These are phyloP conservation scores for Hyphodiscus hymeniophilus DNA, from an alignment of 495 filamentous ascomycete genomes.

Conservation along the genomic window DNA sequence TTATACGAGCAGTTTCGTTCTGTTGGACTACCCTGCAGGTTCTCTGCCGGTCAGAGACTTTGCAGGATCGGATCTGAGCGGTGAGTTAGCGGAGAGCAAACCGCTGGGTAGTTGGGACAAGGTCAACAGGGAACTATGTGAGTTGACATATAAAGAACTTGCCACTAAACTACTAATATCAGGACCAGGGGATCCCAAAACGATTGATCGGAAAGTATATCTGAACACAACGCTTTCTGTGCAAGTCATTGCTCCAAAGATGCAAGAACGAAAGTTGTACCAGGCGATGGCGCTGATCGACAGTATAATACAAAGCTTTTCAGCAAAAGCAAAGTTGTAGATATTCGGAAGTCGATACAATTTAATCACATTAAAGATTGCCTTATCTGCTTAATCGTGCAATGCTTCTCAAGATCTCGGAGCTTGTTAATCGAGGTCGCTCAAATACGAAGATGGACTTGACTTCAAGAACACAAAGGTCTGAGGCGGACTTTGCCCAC, in stretches of 20 bases:
- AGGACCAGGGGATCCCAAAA: conserved; percentile 38
- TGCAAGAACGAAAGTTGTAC: conserved; percentile 48
- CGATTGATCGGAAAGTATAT: conserved; percentile 46
- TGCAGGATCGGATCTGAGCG: conserved; percentile 38
- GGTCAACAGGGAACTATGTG: conserved; percentile 52
- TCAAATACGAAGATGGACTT: too few species aligned
- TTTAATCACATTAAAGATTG: too few species aligned
- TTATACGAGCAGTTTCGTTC: conserved; percentile 52
- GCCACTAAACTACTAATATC: conserved; percentile 2
- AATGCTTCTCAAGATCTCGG: too few species aligned
- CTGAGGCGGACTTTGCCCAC: too few species aligned
- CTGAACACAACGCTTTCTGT: conserved; percentile 46
- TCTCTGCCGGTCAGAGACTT: conserved; percentile 46
- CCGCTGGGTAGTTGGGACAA: conserved; percentile 52
- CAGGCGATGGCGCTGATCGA: conserved; percentile 48
- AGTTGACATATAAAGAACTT: conserved; percentile 20
- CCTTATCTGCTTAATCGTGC: too few species aligned
- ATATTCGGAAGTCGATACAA: too few species aligned
- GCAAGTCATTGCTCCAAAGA: conserved; percentile 52
- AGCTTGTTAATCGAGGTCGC: too few species aligned
- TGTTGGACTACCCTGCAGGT: conserved; percentile 56
- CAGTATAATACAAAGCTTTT: conserved; percentile 22
- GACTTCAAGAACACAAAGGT: too few species aligned
- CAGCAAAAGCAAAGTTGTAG: too few species aligned
- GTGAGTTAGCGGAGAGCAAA: conserved; percentile 30